Conservation (phyloP, 495 filamentous ascomycete species). For the Aspergillus nidulans region DNA sequence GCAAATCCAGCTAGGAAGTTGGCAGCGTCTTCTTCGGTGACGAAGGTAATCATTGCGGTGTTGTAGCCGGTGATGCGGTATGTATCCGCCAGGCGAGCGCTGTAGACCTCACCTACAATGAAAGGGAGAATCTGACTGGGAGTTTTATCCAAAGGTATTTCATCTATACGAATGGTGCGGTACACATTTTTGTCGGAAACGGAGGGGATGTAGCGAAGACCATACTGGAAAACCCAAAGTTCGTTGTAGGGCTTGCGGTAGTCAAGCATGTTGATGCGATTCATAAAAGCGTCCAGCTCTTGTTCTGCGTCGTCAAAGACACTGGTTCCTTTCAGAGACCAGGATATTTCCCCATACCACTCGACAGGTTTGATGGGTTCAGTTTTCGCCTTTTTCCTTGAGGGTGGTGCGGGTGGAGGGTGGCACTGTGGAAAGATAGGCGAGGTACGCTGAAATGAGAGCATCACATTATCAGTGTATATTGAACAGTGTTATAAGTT, state of each 20-base stretch:
- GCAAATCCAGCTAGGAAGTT: slow-evolving; percentile 13
- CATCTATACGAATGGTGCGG: slow-evolving; percentile 31
- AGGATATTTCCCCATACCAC: slow-evolving; percentile 26
- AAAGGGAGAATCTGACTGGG: slow-evolving; percentile 23
- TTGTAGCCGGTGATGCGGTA: slow-evolving; percentile 22
- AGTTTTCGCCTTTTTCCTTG: background rate
- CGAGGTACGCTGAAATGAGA: background rate
- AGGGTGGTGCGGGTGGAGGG: background rate
- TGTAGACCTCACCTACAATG: slow-evolving; percentile 27
- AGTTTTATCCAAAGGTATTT: slow-evolving; percentile 18
- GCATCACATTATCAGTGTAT: background rate
- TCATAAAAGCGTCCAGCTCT: slow-evolving; percentile 12
- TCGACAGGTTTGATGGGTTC: slow-evolving; percentile 2
- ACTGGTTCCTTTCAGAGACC: slow-evolving; percentile 23
- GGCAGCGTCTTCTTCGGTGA: slow-evolving; percentile 22
- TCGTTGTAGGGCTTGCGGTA: slow-evolving; percentile 5
- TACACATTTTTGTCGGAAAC: slow-evolving; percentile 17
- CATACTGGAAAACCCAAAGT: slow-evolving; percentile 29
- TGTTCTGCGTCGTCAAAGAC: slow-evolving; percentile 22
- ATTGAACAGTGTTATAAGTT: background rate
- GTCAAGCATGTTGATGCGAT: slow-evolving; percentile 7
- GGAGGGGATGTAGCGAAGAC: slow-evolving; percentile 30
- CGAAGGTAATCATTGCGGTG: slow-evolving; percentile 30
- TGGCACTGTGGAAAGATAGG: background rate
- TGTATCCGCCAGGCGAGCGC: slow-evolving; percentile 27